Percentiles rank a stretch among this genome's conserved stretches.
phyloP scores from a whole-genome alignment of 768 basidiomycete species.

The Mycena rebaudengoi region DNA sequence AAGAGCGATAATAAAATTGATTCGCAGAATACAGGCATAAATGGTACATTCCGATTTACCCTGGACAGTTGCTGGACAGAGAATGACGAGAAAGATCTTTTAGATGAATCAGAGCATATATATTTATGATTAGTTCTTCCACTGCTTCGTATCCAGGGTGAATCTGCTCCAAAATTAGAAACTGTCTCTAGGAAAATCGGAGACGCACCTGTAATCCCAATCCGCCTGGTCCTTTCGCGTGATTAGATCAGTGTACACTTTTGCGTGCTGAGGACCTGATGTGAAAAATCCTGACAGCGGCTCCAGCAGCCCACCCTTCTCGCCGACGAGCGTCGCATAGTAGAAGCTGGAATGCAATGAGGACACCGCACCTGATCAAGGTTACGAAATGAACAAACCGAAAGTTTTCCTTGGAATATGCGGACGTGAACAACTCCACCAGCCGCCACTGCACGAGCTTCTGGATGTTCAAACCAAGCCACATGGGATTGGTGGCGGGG shows the following conservation, averaged over 20 bases:
- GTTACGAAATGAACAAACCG: constrained; percentile 21
- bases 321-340: constrained; percentile 36
- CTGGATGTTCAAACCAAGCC: constrained; percentile 31
- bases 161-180: no score
- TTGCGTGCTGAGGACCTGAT: constrained; percentile 36
- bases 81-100: no score
- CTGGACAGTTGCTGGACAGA: no score
- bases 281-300: constrained; percentile 23
- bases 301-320: constrained; percentile 24
- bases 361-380: neutral
- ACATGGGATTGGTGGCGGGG: constrained; percentile 13
- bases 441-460: constrained; percentile 33
- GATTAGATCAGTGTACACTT: constrained; percentile 38
- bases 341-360: constrained; percentile 32
- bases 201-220: constrained; percentile 13
- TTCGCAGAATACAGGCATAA: no score
- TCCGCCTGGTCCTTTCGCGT: constrained; percentile 25
- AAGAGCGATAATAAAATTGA: no score
- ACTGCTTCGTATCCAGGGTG: no score
- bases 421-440: constrained; percentile 29
- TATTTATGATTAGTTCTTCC: no score
- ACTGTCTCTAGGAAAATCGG: neutral
- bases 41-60: no score
- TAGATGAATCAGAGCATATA: no score
- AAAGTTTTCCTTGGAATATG: constrained; percentile 31